These are phyloP conservation scores for Botrytis fragariae DNA, from an alignment of 2,329 filamentous ascomycete genomes.

Conservation along the genomic window DNA sequence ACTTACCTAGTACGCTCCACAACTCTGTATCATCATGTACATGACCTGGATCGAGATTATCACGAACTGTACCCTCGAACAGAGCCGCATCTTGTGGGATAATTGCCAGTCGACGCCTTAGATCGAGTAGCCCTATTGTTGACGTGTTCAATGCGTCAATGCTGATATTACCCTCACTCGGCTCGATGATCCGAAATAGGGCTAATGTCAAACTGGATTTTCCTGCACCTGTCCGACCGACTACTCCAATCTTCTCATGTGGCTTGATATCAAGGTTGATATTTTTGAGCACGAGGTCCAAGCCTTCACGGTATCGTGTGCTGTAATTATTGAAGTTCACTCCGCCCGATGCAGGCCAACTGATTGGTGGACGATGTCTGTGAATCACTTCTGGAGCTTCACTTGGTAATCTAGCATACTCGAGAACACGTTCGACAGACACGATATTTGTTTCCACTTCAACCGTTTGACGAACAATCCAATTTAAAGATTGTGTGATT, in stretches of 20 bases:
- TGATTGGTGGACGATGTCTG: conserved; percentile 78
- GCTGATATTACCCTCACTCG: conserved; percentile 74
- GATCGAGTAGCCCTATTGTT: conserved; percentile 82
- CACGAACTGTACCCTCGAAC: conserved; percentile 88
- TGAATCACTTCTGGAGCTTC: conserved; percentile 94
- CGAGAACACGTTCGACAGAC: conserved; percentile 93
- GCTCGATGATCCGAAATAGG: conserved; percentile 93
- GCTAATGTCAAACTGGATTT: conserved; percentile 93
- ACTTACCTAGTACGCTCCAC: conserved; percentile 89
- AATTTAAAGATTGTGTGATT: conserved; percentile 96
- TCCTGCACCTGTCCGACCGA: conserved; percentile 91
- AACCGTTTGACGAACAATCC: conserved; percentile 97
- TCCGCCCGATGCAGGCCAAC: conserved; percentile 87
- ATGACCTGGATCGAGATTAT: conserved; percentile 93
- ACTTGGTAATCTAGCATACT: conserved; percentile 87
- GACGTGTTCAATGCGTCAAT: conserved; percentile 91
- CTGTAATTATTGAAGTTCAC: conserved; percentile 93
- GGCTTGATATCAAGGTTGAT: conserved; percentile 90
- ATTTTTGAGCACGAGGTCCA: conserved; percentile 91
- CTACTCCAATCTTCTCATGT: conserved; percentile 96
- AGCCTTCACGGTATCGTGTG: conserved; percentile 82
- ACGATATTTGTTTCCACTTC: conserved; percentile 99
- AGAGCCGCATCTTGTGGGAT: conserved; percentile 97
- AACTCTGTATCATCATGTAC: conserved; percentile 96
- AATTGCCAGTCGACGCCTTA: conserved; percentile 86